Percentiles rank a stretch among this genome's conserved stretches.
Evolutionary conservation across 2,329 filamentous ascomycete species (phyloP).

Genomic region (Claviceps spartinae): DNA sequence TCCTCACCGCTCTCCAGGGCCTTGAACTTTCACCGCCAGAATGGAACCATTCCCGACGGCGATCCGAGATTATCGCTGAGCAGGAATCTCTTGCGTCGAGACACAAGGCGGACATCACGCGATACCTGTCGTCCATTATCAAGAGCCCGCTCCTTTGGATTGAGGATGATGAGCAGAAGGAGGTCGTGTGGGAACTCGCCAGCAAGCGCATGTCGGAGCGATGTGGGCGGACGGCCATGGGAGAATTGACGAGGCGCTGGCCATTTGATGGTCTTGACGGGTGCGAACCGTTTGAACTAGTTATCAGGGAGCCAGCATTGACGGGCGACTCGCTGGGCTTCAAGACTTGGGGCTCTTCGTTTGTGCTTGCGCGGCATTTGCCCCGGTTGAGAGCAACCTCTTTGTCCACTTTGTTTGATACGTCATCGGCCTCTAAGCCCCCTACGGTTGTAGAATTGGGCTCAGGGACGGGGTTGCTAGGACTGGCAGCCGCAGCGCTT

Average conservation of each 20-base stretch:
- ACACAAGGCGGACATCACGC: constrained; percentile 38
- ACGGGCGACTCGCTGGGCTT: constrained; percentile 79
- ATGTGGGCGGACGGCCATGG: constrained; percentile 57
- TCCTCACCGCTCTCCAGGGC: constrained; percentile 52
- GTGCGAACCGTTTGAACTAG: constrained; percentile 43
- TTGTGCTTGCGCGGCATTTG: constrained; percentile 66
- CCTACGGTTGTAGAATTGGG: constrained; percentile 60
- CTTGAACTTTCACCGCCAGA: constrained; percentile 54
- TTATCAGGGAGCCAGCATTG: constrained; percentile 72
- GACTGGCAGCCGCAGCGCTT: constrained; percentile 66
- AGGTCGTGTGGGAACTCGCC: constrained; percentile 64
- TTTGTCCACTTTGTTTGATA: constrained; percentile 31
- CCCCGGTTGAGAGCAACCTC: constrained; percentile 29
- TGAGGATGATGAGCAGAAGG: constrained; percentile 48
- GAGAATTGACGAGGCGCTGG: constrained; percentile 42
- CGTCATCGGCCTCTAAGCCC: constrained; percentile 15
- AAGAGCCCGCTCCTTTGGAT: constrained; percentile 57
- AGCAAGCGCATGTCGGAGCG: constrained; percentile 71
- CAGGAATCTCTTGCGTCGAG: constrained; percentile 27
- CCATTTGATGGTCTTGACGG: constrained; percentile 25
- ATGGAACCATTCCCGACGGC: constrained; percentile 42
- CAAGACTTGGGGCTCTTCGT: constrained; percentile 93
- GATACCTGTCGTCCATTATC: constrained; percentile 58
- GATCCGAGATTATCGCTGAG: constrained; percentile 27
- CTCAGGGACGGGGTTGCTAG: constrained; percentile 82